Evolutionary conservation across 2,329 filamentous ascomycete genomes (phyloP), one percentile per base, ranked within the genome.

Genomic region (Aspergillus ruber): DNA sequence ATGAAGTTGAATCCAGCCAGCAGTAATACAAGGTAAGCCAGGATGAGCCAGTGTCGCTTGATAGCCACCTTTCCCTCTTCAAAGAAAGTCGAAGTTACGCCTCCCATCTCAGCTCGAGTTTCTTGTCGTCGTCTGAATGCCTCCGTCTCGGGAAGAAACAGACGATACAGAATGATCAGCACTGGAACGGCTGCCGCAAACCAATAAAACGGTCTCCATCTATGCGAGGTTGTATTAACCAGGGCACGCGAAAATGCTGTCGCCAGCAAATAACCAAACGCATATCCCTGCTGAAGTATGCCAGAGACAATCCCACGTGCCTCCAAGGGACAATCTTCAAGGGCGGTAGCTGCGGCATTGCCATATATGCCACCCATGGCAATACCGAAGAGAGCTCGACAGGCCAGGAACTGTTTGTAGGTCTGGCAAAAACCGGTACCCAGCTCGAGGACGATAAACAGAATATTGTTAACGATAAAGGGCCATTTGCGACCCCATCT

Each of bases 1-100:
- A 93, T 90, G 63, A 93, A 94, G 70, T 94, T 95, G 74, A 95
- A 93, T 3, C 88, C 88, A 1, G 88, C 85, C 88, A 94, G 94
- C 35, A 95, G 74, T 17, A 95, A 73, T 6, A 95, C 87, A 48
- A 95, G 75, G 69, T 95, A 95, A 32, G 83, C 73, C 47, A 95
- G 74, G 2, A 94, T 68, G 12, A 88, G 54, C 90, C 90, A 95
- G 67, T 95, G 88, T 9, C 81, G 79, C 67, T 81, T 84, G 25
- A 95, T 61, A 0, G 88, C 89, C 0, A 90, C 80, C 58, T 86
- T 87, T 51, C 86, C 88, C 68, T 95, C 88, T 1, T 77, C 70
- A 21, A 91, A 46, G 63, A 95, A 93, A 0, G 84, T 82, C 41
- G 77, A 76, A 7, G 81, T 80, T 12, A 85, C 76, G 55, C 78